Percentiles rank a stretch among this genome's conserved stretches.
These are phyloP conservation scores for Daldinia decipiens DNA, from an alignment of 495 filamentous ascomycete genomes.

Conservation along the genomic window DNA sequence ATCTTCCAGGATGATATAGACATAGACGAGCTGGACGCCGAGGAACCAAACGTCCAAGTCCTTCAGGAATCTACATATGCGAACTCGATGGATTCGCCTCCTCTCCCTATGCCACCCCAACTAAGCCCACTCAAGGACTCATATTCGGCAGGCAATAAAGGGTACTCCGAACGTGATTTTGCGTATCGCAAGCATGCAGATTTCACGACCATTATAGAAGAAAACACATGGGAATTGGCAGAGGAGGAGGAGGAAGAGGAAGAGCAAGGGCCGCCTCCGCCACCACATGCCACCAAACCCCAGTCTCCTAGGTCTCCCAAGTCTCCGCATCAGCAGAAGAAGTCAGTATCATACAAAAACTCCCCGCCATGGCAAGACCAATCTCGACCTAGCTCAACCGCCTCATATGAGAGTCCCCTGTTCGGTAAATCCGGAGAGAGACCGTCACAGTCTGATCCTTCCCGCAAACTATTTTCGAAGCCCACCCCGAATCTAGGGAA, in stretches of 20 bases:
- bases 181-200: constrained; percentile 46
- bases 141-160: constrained; percentile 56
- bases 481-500: constrained; percentile 20
- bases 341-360: constrained; percentile 5
- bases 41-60: constrained; percentile 60
- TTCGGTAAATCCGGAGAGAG: constrained; percentile 47
- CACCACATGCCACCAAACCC: constrained; percentile 42
- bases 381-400: constrained; percentile 36
- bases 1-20: constrained; percentile 65
- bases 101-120: constrained; percentile 54
- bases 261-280: constrained; percentile 45
- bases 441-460: constrained; percentile 38
- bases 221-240: constrained; percentile 54
- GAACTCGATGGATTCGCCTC: constrained; percentile 45
- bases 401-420: constrained; percentile 48
- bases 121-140: constrained; percentile 60
- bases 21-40: constrained; percentile 59
- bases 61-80: constrained; percentile 56
- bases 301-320: constrained; percentile 27
- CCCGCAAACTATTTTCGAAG: constrained; percentile 47
- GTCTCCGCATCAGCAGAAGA: constrained; percentile 25
- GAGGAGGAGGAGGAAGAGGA: constrained; percentile 41
- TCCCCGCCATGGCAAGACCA: constrained; percentile 37
- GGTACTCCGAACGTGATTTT: constrained; percentile 22
- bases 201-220: constrained; percentile 58